Percentiles rank a stretch among this genome's conserved stretches.
Conservation (phyloP, 176 grass and related monocot species). For the Coix lacrymajobi region DNA sequence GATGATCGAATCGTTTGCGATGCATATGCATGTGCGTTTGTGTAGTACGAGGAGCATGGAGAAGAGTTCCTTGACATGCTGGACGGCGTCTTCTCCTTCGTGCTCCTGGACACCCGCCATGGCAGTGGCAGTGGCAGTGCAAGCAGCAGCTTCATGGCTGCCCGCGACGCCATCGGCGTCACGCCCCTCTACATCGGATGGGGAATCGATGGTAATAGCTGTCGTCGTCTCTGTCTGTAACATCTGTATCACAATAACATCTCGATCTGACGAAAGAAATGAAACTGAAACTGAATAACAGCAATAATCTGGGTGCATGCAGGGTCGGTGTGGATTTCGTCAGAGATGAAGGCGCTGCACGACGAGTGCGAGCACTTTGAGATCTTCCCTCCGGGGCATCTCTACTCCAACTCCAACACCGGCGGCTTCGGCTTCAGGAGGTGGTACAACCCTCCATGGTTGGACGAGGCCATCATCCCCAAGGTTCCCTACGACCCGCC, state of each 20-base stretch:
- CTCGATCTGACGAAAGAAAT: too few species aligned
- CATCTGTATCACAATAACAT: too few species aligned
- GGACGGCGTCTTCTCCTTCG: slow-evolving; percentile 85
- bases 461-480: slow-evolving; percentile 39
- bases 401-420: slow-evolving; percentile 44
- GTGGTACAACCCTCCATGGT: slow-evolving; percentile 89
- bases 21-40: too few species aligned
- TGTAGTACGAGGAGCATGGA: slow-evolving; percentile 61
- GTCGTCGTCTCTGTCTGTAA: too few species aligned
- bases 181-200: slow-evolving; percentile 85
- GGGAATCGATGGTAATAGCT: slow-evolving; percentile 53
- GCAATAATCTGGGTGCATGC: background rate
- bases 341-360: slow-evolving; percentile 80
- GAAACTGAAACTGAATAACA: background rate
- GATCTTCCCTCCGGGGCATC: slow-evolving; percentile 70
- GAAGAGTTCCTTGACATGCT: slow-evolving; percentile 80
- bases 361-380: slow-evolving; percentile 90
- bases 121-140: background rate
- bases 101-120: slow-evolving; percentile 53
- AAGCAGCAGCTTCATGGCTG: slow-evolving; percentile 44
- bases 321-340: slow-evolving; percentile 72
- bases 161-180: slow-evolving; percentile 77
- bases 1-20: background rate
- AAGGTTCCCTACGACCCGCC: slow-evolving; percentile 45
- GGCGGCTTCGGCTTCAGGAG: slow-evolving; percentile 41